phyloP scores from a whole-genome alignment of 345 rosid genomes.

The Citrus inodora region DNA sequence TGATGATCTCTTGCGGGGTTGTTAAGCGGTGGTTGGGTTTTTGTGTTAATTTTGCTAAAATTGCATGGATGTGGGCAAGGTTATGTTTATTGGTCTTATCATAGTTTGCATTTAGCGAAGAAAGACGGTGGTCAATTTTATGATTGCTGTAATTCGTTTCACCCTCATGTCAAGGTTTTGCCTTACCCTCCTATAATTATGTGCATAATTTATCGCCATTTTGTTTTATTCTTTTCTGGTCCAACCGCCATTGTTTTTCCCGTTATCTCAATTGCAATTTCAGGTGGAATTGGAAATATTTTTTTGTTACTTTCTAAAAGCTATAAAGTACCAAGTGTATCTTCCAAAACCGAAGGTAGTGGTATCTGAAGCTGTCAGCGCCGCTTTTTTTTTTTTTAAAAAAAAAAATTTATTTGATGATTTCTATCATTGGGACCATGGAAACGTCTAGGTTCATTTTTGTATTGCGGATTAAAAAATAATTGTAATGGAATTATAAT shows the following conservation, averaged over 20 bases:
- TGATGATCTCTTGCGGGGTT: slow-evolving; percentile 21
- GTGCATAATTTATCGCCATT: slow-evolving; percentile 25
- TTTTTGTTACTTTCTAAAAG: no score
- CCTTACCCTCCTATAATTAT: slow-evolving; percentile 4
- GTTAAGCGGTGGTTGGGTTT: slow-evolving; percentile 27
- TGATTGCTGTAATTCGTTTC: slow-evolving; percentile 29
- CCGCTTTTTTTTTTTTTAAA: neutral
- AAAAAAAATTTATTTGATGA: no score
- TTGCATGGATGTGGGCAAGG: slow-evolving; percentile 34
- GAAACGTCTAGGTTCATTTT: neutral
- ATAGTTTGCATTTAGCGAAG: slow-evolving; percentile 35
- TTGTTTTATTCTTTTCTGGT: slow-evolving; percentile 5
- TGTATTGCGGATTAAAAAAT: neutral
- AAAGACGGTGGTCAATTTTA: slow-evolving; percentile 27
- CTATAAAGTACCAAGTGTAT: no score
- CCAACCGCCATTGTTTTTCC: no score
- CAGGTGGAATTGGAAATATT: neutral
- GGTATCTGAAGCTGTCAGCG: no score
- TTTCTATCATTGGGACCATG: no score
- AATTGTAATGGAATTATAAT: no score
- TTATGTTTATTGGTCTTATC: slow-evolving; percentile 1
- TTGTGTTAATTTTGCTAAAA: slow-evolving; percentile 3
- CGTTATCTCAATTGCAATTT: neutral
- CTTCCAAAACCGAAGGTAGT: no score
- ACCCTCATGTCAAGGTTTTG: slow-evolving; percentile 13